Evolutionary conservation across 768 basidiomycete genomes (phyloP), one percentile per base, ranked within the genome.

Genomic region (Mycena venus): DNA sequence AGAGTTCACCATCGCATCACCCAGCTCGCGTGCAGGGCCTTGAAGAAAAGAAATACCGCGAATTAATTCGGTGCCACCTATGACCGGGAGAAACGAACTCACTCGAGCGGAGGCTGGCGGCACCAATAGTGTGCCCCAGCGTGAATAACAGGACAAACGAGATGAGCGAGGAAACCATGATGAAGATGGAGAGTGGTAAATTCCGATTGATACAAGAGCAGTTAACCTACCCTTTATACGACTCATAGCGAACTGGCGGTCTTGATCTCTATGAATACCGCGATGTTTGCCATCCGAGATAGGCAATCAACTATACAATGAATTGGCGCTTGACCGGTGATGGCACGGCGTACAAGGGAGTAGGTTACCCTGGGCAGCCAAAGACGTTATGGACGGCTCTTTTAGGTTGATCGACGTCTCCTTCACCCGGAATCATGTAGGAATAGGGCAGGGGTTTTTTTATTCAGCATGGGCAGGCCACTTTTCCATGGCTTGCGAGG

Each of bases 281-380:
- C 51, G 51, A 15, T 53, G n/a, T 53, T 53, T 53, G 51, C n/a
- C n/a, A n/a, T 53, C 51, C n/a, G 51, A 53, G 51, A 53, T 53
- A 53, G 27, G 51, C 15, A 53, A 53, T 53, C 51, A 53, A 53
- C n/a, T 23, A 53, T 53, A 27, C 51, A 53, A 53, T 53, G 51
- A 53, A 53, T 53, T 53, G 51, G 51, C 51, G 51, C 51, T 53
- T 53, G 51, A 53, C 51, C 51, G 51, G 51, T 53, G 51, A 53
- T 53, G 51, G 51, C 51, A 25, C 51, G 51, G 27, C 15, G 51
- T 53, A 25, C 51, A 53, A 53, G 51, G 51, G 51, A 53, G 27
- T 27, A 53, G 27, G 51, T 53, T 53, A 53, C 14, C 23, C 51
- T 53, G 51, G 15, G 51, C 51, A 23, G 51, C 51, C 51, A 53